Evolutionary conservation across 768 basidiomycete genomes (phyloP), one percentile per base, ranked within the genome.

Genomic region (Boletus vermiculosoides): DNA sequence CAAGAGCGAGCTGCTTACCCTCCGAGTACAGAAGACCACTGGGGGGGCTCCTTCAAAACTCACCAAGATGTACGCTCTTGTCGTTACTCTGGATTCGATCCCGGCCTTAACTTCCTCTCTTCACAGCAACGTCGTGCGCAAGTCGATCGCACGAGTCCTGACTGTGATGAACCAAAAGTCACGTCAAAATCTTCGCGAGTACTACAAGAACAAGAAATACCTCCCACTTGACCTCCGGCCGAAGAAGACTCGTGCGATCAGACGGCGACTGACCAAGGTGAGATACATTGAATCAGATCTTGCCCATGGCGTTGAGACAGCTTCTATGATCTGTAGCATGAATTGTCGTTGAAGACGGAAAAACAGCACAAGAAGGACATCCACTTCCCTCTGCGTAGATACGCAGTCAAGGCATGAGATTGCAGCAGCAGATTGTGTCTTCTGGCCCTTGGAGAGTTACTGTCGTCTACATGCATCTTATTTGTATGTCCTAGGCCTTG

Each of bases 141-240:
- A 98, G 80, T 95, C 93, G 63, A 92, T 99, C 72, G 97, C 97
- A 62, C 93, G 97, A 54, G 95, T 98, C 64, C 76, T 98, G 78
- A 99, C 97, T 44, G 94, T 98, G 68, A 96, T 90, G 83, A 98
- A 97, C 88, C 90, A 93, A 75, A 99, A 99, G 79, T 87, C 88
- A 66, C 92, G 96, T 66, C 90, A 94, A 80, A 94, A 94, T 78
- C 86, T 97, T 64, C 92, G 93, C 54, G 95, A 98, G 76, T 94
- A 87, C 82, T 98, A 98, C 91, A 96, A 96, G 84, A 78, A 81
- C 75, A 96, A 96, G 86, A 95, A 92, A 73, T 92, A 91, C 79
- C 80, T 92, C 63, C 97, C 97, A 61, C 93, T 98, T 64, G 97
- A 99, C 82, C 89, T 99, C 72, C 92, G 97, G 64, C 76, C 86